Evolutionary conservation across 257 asterid genomes (phyloP).

Genomic region (Nicotiana attenuata): DNA sequence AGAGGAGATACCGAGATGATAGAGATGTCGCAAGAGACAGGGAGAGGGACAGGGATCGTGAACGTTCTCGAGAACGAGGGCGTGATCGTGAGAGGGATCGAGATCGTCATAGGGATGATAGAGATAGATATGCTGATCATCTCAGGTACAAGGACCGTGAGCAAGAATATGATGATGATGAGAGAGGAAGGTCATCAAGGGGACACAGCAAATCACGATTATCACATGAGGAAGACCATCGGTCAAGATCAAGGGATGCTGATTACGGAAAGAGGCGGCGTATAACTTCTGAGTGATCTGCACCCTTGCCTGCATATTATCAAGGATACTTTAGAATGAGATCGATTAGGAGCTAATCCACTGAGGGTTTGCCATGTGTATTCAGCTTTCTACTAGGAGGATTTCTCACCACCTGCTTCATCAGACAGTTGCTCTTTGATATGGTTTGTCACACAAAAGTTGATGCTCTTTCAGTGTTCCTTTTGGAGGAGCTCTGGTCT

Average conservation of each 20-base stretch:
- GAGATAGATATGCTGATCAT: constrained; percentile 55
- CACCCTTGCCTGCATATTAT: constrained; percentile 4
- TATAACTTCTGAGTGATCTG: constrained; percentile 48
- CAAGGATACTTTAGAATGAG: constrained; percentile 17
- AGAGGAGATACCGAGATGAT: constrained; percentile 53
- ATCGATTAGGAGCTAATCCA: constrained; percentile 22
- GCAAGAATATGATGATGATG: constrained; percentile 57
- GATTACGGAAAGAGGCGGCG: constrained; percentile 74
- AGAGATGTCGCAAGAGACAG: constrained; percentile 53
- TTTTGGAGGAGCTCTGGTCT: constrained; percentile 26
- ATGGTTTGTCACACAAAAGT: constrained; percentile 18
- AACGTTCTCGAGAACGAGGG: constrained; percentile 50
- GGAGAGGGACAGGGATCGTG: constrained; percentile 50
- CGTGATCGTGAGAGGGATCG: constrained; percentile 26
- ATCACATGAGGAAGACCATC: constrained; percentile 55
- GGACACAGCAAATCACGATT: constrained; percentile 50
- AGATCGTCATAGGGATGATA: constrained; percentile 45
- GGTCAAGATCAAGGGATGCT: constrained; percentile 74
- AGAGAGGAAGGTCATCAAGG: constrained; percentile 68
- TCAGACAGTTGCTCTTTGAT: constrained; percentile 16
- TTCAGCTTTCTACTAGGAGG: constrained; percentile 26
- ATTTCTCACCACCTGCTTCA: constrained; percentile 20
- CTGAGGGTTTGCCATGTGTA: constrained; percentile 24
- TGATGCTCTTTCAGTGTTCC: constrained; percentile 12
- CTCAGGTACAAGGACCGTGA: constrained; percentile 56